These are phyloP conservation scores for Coemansia sp. DNA, from an alignment of 192 early-diverging fungal genomes.

Conservation along the genomic window DNA sequence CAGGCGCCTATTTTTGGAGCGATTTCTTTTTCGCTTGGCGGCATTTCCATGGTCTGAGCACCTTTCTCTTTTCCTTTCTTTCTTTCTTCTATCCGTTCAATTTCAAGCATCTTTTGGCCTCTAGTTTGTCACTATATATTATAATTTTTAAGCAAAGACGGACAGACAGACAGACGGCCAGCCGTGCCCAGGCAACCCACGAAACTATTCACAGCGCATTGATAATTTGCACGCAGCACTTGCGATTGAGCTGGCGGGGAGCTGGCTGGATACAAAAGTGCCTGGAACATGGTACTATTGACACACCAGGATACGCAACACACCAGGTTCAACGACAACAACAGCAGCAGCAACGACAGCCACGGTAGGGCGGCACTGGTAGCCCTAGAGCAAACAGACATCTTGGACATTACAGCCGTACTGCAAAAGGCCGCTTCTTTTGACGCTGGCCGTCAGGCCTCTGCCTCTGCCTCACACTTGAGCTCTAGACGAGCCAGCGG, in stretches of 20 bases:
- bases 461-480: neutral
- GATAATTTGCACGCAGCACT: constrained; percentile 4
- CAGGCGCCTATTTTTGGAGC: neutral
- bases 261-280: constrained; percentile 2
- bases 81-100: neutral
- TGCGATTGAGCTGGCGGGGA: constrained; percentile 10
- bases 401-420: neutral
- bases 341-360: neutral
- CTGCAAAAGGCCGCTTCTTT: constrained; percentile 22
- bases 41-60: neutral
- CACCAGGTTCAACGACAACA: constrained; percentile 1
- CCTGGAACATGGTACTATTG: constrained; percentile 29
- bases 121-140: neutral
- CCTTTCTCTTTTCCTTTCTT: neutral
- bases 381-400: constrained; percentile 9
- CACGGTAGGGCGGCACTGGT: constrained; percentile 9
- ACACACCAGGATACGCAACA: constrained; percentile 20
- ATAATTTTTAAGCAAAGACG: neutral
- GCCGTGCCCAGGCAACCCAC: neutral
- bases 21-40: neutral
- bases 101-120: constrained; percentile 1
- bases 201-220: constrained; percentile 3
- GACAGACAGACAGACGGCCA: neutral
- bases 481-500: neutral
- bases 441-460: constrained; percentile 6